A percentile compares a stretch with the other conserved stretches of the same genome.
Evolutionary conservation across 2,329 filamentous ascomycete species (phyloP).

Genomic region (Aspergillus phoenicis): DNA sequence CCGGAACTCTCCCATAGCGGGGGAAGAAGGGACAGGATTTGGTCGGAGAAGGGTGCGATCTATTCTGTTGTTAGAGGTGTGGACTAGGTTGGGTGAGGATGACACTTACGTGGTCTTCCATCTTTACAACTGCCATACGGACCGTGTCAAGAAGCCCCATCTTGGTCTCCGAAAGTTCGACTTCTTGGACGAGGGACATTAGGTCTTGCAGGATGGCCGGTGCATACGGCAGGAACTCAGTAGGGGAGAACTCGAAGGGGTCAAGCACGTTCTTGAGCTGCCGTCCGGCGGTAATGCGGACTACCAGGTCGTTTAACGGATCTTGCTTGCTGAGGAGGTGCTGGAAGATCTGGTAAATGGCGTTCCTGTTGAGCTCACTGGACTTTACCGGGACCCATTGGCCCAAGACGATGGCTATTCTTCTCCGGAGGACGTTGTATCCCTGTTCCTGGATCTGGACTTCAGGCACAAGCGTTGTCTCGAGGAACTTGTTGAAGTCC

Average conservation of each 20-base stretch:
- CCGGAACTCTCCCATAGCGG: conserved; percentile 82
- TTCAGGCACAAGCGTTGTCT: conserved; percentile 74
- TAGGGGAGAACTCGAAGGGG: conserved; percentile 77
- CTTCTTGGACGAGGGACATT: conserved; percentile 75
- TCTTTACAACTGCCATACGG: conserved; percentile 73
- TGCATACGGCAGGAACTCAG: conserved; percentile 76
- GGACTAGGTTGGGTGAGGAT: neutral
- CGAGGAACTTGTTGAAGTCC: conserved; percentile 81
- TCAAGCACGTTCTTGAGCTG: conserved; percentile 80
- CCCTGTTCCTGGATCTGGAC: conserved; percentile 68
- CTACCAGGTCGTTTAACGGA: conserved; percentile 82
- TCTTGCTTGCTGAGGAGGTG: conserved; percentile 80
- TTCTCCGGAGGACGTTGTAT: conserved; percentile 81
- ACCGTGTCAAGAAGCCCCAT: conserved; percentile 87
- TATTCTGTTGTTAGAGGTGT: conserved; percentile 27
- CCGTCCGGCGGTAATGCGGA: conserved; percentile 85
- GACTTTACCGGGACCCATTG: conserved; percentile 86
- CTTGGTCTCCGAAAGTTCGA: conserved; percentile 84
- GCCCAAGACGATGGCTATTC: conserved; percentile 84
- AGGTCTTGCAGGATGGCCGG: conserved; percentile 71
- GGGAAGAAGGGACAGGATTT: conserved; percentile 78
- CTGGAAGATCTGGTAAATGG: conserved; percentile 86
- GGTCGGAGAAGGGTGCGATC: conserved; percentile 70
- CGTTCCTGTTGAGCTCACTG: conserved; percentile 65
- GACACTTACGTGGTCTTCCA: conserved; percentile 68